Conservation (phyloP, 345 rosid species). For the Citrus australasica region DNA sequence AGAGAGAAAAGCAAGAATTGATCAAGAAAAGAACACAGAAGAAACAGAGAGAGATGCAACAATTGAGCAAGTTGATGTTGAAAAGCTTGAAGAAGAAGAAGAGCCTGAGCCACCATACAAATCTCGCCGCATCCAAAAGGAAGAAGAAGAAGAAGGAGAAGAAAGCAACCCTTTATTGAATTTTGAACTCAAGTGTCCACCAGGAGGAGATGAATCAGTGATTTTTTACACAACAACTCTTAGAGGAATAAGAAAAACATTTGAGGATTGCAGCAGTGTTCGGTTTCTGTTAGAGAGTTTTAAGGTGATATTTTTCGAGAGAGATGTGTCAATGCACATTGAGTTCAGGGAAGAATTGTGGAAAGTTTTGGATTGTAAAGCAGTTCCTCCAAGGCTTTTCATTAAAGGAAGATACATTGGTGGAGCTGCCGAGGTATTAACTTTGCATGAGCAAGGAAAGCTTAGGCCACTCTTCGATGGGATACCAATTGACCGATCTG, state of each 20-base stretch:
- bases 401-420: conserved; percentile 75
- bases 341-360: conserved; percentile 71
- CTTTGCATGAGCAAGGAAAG: conserved; percentile 75
- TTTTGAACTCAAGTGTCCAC: conserved; percentile 65
- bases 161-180: conserved; percentile 28
- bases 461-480: conserved; percentile 54
- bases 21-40: conserved; percentile 13
- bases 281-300: conserved; percentile 72
- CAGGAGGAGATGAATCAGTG: conserved; percentile 62
- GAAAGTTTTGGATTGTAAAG: conserved; percentile 40
- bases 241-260: conserved; percentile 80
- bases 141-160: conserved; percentile 12
- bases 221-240: conserved; percentile 77
- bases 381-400: conserved; percentile 76
- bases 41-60: conserved; percentile 28
- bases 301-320: conserved; percentile 50
- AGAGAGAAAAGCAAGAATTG: conserved; percentile 29
- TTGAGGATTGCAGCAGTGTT: conserved; percentile 69
- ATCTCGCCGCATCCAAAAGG: conserved; percentile 30
- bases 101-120: conserved; percentile 35
- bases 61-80: conserved; percentile 17
- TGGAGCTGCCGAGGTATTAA: conserved; percentile 68
- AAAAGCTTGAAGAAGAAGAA: conserved; percentile 13
- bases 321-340: conserved; percentile 78
- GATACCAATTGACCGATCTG: conserved; percentile 34